A percentile compares a stretch with the other conserved stretches of the same genome.
Conservation (phyloP, 331 rosid genomes). For the Rhamnella rubrinervis region DNA sequence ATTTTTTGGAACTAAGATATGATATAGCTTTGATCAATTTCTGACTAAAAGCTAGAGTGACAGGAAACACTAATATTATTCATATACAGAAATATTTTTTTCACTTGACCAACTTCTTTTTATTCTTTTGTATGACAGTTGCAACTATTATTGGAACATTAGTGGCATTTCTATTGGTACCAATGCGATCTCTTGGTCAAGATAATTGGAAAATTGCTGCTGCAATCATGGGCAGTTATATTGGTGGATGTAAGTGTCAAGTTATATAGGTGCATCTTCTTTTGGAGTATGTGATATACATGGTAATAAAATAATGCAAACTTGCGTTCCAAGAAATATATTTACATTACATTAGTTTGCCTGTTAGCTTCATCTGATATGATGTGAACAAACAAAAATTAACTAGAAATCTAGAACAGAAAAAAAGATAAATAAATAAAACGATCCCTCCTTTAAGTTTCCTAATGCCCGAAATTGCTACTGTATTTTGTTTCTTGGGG, state of each 20-base stretch:
- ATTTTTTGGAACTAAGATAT: too few relatives aligned
- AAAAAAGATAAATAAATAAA: neutral
- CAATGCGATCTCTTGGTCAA: constrained; percentile 73
- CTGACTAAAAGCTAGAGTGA: too few relatives aligned
- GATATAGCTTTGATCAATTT: too few relatives aligned
- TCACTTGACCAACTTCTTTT: constrained; percentile 5
- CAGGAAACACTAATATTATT: neutral
- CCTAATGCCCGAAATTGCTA: neutral
- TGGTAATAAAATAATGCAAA: neutral
- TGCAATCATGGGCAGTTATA: constrained; percentile 83
- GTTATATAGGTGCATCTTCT: constrained; percentile 6
- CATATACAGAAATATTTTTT: neutral
- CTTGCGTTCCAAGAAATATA: neutral
- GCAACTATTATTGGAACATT: constrained; percentile 61
- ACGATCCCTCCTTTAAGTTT: neutral
- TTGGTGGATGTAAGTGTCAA: constrained; percentile 78
- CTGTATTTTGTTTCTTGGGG: neutral
- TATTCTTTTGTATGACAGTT: constrained; percentile 39
- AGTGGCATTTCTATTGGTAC: constrained; percentile 68
- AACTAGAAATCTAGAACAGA: neutral
- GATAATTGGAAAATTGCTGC: constrained; percentile 81
- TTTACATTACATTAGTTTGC: too few relatives aligned
- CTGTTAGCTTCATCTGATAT: neutral
- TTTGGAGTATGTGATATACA: constrained; percentile 3
- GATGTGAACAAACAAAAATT: neutral